phyloP scores from a whole-genome alignment of 2,329 filamentous ascomycete genomes.

The Cladosporium austrohemisphaericum region DNA sequence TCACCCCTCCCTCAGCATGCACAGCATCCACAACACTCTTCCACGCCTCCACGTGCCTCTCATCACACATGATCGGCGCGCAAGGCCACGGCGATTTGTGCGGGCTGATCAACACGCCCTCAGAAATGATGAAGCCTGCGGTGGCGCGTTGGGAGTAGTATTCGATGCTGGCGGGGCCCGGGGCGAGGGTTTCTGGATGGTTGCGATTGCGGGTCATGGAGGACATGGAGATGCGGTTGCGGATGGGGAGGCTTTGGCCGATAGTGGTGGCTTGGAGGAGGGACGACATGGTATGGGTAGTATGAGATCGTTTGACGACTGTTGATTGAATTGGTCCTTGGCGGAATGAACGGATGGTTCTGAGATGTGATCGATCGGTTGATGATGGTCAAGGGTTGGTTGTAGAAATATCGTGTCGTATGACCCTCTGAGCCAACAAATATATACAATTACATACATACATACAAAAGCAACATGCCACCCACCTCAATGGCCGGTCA shows the following conservation, averaged over 20 bases:
- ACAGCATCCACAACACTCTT: neutral
- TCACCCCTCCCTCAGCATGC: slow-evolving; percentile 1
- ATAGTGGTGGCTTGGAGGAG: neutral
- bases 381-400: too few species aligned
- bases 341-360: too few species aligned
- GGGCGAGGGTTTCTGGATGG: neutral
- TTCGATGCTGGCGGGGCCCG: neutral
- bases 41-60: neutral
- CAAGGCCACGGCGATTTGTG: neutral
- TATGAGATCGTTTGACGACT: too few species aligned
- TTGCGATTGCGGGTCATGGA: slow-evolving; percentile 4
- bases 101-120: neutral
- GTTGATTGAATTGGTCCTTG: too few species aligned
- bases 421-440: too few species aligned
- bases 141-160: slow-evolving; percentile 5
- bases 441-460: too few species aligned
- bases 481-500: too few species aligned
- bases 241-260: neutral
- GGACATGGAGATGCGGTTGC: slow-evolving; percentile 1
- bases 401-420: too few species aligned
- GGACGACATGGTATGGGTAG: neutral
- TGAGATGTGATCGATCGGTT: too few species aligned
- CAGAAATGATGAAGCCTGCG: neutral
- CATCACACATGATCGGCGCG: neutral
- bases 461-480: too few species aligned